Conservation (phyloP, 2,329 filamentous ascomycete species). For the Diaporthe sp. region DNA sequence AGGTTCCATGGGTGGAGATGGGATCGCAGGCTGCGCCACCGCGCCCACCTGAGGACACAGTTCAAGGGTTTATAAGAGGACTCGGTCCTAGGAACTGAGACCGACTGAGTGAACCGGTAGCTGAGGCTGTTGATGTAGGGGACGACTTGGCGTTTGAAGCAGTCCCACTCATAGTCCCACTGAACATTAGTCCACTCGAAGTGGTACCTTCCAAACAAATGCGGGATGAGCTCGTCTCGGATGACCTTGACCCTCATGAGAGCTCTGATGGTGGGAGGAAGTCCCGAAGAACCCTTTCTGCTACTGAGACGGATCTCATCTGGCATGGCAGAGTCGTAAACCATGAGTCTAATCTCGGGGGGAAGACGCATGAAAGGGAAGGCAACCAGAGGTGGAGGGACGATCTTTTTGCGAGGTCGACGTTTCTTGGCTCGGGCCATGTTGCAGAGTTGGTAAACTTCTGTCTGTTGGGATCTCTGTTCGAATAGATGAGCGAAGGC, state of each 20-base stretch:
- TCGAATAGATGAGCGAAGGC: not conserved
- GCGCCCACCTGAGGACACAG: not conserved
- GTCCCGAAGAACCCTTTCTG: not conserved
- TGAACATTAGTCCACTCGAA: not conserved
- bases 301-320: not conserved
- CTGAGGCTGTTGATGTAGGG: not conserved
- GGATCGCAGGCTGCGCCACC: not conserved
- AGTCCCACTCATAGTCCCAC: not conserved
- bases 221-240: not conserved
- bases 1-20: slow-evolving; percentile 6
- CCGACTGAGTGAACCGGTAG: not conserved
- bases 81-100: accelerated
- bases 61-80: not conserved
- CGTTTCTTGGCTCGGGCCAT: not conserved
- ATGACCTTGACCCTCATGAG: not conserved
- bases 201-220: not conserved
- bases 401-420: no score
- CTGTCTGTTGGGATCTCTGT: not conserved
- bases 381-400: not conserved
- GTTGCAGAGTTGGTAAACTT: not conserved
- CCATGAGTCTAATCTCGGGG: not conserved
- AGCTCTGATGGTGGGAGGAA: not conserved
- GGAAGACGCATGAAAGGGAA: not conserved
- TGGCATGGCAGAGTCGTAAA: not conserved
- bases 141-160: not conserved